These are phyloP conservation scores for Aspergillus alliaceus DNA, from an alignment of 2,329 filamentous ascomycete species.

Conservation along the genomic window DNA sequence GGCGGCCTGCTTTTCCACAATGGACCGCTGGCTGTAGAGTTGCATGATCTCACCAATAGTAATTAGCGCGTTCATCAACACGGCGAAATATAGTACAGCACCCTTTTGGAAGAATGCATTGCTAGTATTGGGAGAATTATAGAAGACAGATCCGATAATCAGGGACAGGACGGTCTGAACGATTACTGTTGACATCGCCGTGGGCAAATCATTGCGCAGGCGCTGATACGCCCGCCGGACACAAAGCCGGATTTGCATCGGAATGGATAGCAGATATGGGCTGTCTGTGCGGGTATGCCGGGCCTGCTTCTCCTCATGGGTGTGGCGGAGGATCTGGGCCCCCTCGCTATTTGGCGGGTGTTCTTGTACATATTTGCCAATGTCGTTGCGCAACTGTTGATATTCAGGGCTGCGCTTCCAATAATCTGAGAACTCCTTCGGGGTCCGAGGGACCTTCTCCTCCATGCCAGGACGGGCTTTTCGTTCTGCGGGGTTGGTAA, in stretches of 20 bases:
- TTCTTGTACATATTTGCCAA: neutral
- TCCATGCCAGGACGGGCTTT: slow-evolving; percentile 57
- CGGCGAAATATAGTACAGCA: slow-evolving; percentile 77
- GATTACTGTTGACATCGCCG: slow-evolving; percentile 62
- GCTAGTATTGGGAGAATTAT: slow-evolving; percentile 64
- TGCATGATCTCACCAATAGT: slow-evolving; percentile 61
- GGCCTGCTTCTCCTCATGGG: slow-evolving; percentile 26
- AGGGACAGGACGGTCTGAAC: slow-evolving; percentile 72
- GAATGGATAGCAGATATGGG: slow-evolving; percentile 75
- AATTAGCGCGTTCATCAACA: slow-evolving; percentile 77
- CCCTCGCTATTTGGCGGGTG: neutral
- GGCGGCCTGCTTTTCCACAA: slow-evolving; percentile 10
- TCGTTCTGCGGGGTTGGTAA: slow-evolving; percentile 63
- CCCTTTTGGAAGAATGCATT: slow-evolving; percentile 72
- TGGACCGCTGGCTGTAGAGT: slow-evolving; percentile 6
- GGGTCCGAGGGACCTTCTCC: slow-evolving; percentile 60
- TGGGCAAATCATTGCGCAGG: slow-evolving; percentile 68
- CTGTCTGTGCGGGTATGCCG: slow-evolving; percentile 59
- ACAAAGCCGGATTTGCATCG: slow-evolving; percentile 72
- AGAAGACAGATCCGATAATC: slow-evolving; percentile 76
- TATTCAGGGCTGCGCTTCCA: slow-evolving; percentile 56
- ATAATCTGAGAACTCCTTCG: slow-evolving; percentile 62
- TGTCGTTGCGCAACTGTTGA: slow-evolving; percentile 35
- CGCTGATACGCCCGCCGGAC: slow-evolving; percentile 75
- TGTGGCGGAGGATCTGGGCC: neutral